Conservation (phyloP, 345 rosid species). For the Camelina laxa region DNA sequence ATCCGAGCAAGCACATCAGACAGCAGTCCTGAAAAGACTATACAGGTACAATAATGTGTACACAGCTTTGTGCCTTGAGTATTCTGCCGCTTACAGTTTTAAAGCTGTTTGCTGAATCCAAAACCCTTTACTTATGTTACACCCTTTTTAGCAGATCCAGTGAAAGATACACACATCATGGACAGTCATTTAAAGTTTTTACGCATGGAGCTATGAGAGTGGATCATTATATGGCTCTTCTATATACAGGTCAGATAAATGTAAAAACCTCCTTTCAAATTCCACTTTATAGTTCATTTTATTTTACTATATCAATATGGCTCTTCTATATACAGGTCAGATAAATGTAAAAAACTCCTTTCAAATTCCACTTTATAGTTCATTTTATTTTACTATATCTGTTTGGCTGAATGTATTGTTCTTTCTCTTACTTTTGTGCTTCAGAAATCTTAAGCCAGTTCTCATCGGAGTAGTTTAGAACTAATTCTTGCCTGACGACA, state of each 20-base stretch:
- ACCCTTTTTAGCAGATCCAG: constrained; percentile 14
- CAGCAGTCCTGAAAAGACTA: not conserved
- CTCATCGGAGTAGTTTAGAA: constrained; percentile 36
- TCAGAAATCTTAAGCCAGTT: constrained; percentile 14
- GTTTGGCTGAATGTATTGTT: constrained; percentile 6
- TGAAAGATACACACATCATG: constrained; percentile 10
- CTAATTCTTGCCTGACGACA: constrained; percentile 7
- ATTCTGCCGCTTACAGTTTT: constrained; percentile 8
- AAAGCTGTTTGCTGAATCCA: not conserved
- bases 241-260: constrained; percentile 3
- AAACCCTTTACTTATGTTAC: not conserved
- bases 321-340: constrained; percentile 24
- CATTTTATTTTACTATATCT: not conserved
- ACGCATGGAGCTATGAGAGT: not conserved
- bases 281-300: not conserved
- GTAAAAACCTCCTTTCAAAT: constrained; percentile 15
- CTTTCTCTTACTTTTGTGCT: not conserved
- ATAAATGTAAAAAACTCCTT: constrained; percentile 11
- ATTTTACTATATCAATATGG: not conserved
- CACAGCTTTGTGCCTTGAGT: not conserved
- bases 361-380: constrained; percentile 1
- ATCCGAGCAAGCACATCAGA: constrained; percentile 7
- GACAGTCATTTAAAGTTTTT: not conserved
- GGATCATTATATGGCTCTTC: constrained; percentile 34
- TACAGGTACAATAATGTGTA: constrained; percentile 17